Evolutionary conservation across 2,329 filamentous ascomycete species (phyloP).

Genomic region (Beauveria asiatica): DNA sequence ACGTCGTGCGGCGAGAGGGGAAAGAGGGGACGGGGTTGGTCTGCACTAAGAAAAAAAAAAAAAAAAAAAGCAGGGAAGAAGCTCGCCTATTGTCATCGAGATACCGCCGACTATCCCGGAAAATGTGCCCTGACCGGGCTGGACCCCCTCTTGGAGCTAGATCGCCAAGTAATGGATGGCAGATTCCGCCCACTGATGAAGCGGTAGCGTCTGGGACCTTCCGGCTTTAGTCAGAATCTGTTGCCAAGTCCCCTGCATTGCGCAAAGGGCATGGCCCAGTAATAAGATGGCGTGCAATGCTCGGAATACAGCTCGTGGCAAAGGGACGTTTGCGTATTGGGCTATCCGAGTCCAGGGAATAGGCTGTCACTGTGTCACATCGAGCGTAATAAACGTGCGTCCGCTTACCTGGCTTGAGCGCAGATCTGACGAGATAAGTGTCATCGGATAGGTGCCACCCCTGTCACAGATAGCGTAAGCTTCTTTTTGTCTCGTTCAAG

Average conservation of each 20-base stretch:
- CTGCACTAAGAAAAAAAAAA: too few species aligned
- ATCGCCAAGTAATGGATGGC: slow-evolving; percentile 3
- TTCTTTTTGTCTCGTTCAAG: background rate
- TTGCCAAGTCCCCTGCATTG: background rate
- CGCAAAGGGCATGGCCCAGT: background rate
- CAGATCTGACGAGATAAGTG: slow-evolving; percentile 10
- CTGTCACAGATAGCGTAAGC: slow-evolving; percentile 6
- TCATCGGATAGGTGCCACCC: background rate
- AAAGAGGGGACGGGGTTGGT: too few species aligned
- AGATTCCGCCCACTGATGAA: slow-evolving; percentile 3
- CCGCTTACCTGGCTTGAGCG: slow-evolving; percentile 7
- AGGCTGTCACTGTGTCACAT: background rate
- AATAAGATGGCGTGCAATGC: background rate
- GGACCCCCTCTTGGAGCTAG: background rate
- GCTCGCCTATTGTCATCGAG: too few species aligned
- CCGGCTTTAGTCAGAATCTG: background rate
- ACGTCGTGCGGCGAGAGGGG: too few species aligned
- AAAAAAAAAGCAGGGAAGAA: too few species aligned
- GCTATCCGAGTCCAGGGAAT: background rate
- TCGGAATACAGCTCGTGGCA: background rate
- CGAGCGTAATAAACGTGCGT: slow-evolving; percentile 4
- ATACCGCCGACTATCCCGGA: background rate
- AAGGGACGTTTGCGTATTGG: background rate
- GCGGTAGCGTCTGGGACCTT: background rate
- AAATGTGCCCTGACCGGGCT: too few species aligned